Base-by-base conservation (phyloP, 1,284 basidiomycete species). In the Papiliotrema terrestris region DNA sequence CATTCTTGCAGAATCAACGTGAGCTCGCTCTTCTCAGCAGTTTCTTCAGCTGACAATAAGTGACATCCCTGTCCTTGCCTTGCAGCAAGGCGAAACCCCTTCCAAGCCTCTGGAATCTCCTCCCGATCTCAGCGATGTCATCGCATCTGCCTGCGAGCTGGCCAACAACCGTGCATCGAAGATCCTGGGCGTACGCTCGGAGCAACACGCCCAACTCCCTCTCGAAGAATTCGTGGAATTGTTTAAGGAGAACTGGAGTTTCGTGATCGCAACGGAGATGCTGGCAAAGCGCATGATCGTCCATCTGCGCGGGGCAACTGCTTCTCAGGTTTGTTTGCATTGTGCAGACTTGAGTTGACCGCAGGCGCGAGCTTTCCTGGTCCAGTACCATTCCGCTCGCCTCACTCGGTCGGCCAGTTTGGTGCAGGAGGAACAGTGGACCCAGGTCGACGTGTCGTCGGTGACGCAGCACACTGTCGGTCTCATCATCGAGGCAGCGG, bases 251-350 rank as follows among this genome's bases (percentile, higher is more conserved):
- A 87, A 87, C 13, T 97, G 93, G 92, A 77, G 82, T 41, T 98
- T 98, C 68, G 90, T 98, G 23, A 81, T 95, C 9, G 81, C 81
- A 56, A 91, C 88, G 62, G 95, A 98, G 74, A 83, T 85, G 23
- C 80, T 95, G 26, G 90, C 87, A 61, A 83, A 86, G 49, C 82
- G 88, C 58, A 96, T 98, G 90, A 91, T 97, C 57, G 89, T 95
- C 45, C 88, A 90, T 4, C 78, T 98, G 25, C 81, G 94, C 50
- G 91, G 91, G 5, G 87, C 85, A 1, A 82, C 91, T 43, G 85
- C 91, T 38, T 82, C 85, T 50, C 91, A 93, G 80, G 88, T 87
- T 52, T 39, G 78, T 62, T 36, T 2, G 23, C 22, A 17, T 20
- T 35, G 8, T 22, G 17, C 2, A 26, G 25, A 37, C 52, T 25